Conservation (phyloP, 768 basidiomycete species). For the Trametes cubensis region DNA sequence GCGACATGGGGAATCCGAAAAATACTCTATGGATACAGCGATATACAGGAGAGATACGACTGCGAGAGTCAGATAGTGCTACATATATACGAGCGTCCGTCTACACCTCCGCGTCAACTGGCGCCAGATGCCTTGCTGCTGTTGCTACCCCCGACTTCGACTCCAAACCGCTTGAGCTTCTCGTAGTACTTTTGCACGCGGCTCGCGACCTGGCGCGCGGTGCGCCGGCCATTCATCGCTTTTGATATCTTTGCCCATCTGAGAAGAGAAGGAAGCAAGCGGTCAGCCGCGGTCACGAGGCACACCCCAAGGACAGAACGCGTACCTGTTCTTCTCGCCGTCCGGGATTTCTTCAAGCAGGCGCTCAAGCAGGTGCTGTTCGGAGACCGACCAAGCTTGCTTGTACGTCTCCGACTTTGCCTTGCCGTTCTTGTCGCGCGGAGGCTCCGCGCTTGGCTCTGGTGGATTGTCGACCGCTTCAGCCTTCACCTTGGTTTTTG, state of each 20-base stretch:
- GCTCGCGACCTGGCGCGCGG: conserved; percentile 85
- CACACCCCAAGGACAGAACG: conserved; percentile 25
- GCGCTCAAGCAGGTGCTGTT: conserved; percentile 77
- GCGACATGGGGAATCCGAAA: not conserved
- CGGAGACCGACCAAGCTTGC: conserved; percentile 73
- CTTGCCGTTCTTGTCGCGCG: conserved; percentile 33
- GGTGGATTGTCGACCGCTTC: conserved; percentile 5
- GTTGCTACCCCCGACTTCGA: conserved; percentile 40
- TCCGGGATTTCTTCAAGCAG: conserved; percentile 76
- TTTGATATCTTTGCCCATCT: conserved; percentile 83
- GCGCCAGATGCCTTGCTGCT: conserved; percentile 20
- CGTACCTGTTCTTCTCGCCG: conserved; percentile 71
- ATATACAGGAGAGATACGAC: no score
- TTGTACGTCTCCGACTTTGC: conserved; percentile 79
- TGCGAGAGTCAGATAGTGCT: not conserved
- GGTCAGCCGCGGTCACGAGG: not conserved
- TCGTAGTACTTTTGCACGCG: conserved; percentile 88
- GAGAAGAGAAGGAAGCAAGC: conserved; percentile 17
- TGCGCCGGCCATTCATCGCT: conserved; percentile 77
- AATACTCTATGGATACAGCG: conserved; percentile 8
- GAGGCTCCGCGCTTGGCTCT: conserved; percentile 4
- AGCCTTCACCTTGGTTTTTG: not conserved
- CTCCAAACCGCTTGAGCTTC: conserved; percentile 76
- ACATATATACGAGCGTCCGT: not conserved
- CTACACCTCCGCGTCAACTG: not conserved